Conservation (phyloP, 75 land plant species). For the Sequoiadendron giganteum region DNA sequence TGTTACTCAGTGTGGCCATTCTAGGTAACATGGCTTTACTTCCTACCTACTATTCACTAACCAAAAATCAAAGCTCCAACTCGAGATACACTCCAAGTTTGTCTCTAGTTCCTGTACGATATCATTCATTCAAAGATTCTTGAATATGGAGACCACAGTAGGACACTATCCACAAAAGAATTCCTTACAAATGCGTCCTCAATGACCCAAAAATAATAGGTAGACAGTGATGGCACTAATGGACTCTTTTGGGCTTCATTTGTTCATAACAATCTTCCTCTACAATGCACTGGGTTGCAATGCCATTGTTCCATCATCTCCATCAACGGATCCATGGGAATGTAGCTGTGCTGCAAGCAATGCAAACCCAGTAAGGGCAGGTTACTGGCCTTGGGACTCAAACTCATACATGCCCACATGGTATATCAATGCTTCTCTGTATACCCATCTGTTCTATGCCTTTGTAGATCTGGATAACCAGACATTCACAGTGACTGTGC, state of each 20-base stretch:
- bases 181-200: not conserved
- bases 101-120: not conserved
- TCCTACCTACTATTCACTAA: not conserved
- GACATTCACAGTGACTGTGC: slow-evolving; percentile 1
- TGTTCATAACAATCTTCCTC: not conserved
- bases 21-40: not conserved
- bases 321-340: not conserved
- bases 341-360: not conserved
- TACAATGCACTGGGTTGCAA: not conserved
- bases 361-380: slow-evolving; percentile 23
- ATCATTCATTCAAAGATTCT: not conserved
- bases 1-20: not conserved
- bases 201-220: not conserved
- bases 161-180: not conserved
- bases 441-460: slow-evolving; percentile 44
- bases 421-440: slow-evolving; percentile 29
- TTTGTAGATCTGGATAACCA: slow-evolving; percentile 25
- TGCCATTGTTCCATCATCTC: not conserved
- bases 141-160: not conserved
- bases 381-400: slow-evolving; percentile 24
- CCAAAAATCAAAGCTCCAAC: not conserved
- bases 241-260: not conserved
- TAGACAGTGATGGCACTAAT: not conserved
- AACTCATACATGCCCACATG: slow-evolving; percentile 15
- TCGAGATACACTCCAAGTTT: not conserved